A percentile compares a stretch with the other conserved stretches of the same genome.
phyloP scores from a whole-genome alignment of 768 basidiomycete genomes.

The Suillus clintonianus region DNA sequence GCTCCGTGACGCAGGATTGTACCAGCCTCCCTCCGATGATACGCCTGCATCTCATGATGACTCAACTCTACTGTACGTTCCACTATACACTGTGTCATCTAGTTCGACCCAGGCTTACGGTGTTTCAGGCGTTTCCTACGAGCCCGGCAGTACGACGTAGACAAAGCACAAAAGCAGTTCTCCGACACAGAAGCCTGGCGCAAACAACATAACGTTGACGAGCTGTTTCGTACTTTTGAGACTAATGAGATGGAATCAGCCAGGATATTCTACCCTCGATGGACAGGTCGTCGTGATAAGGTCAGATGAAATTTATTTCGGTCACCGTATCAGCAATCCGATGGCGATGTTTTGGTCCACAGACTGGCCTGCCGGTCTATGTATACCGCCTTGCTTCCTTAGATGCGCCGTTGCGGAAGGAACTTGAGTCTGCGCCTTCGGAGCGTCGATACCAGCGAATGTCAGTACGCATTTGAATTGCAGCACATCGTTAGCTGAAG shows the following conservation, averaged over 20 bases:
- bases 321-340: not conserved
- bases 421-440: slow-evolving; percentile 54
- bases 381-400: slow-evolving; percentile 76
- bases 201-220: slow-evolving; percentile 56
- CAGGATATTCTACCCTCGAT: slow-evolving; percentile 72
- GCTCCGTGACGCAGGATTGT: slow-evolving; percentile 53
- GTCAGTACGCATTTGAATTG: slow-evolving; percentile 39
- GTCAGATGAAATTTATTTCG: slow-evolving; percentile 32
- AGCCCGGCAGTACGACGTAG: slow-evolving; percentile 68
- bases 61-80: slow-evolving; percentile 60
- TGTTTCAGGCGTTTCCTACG: slow-evolving; percentile 74
- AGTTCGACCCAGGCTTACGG: not conserved
- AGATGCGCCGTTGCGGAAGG: slow-evolving; percentile 50
- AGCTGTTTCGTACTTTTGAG: slow-evolving; percentile 63
- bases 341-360: not conserved
- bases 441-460: slow-evolving; percentile 69
- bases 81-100: not conserved
- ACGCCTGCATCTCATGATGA: slow-evolving; percentile 60
- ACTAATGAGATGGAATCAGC: slow-evolving; percentile 59
- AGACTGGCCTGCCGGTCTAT: slow-evolving; percentile 73
- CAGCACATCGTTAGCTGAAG: not conserved
- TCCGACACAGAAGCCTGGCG: slow-evolving; percentile 70
- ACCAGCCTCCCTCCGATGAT: slow-evolving; percentile 38
- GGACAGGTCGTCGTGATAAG: slow-evolving; percentile 80
- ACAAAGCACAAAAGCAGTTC: slow-evolving; percentile 72